Evolutionary conservation across 345 rosid genomes (phyloP), one percentile per base, ranked within the genome.

Genomic region (Hibiscus trionum): DNA sequence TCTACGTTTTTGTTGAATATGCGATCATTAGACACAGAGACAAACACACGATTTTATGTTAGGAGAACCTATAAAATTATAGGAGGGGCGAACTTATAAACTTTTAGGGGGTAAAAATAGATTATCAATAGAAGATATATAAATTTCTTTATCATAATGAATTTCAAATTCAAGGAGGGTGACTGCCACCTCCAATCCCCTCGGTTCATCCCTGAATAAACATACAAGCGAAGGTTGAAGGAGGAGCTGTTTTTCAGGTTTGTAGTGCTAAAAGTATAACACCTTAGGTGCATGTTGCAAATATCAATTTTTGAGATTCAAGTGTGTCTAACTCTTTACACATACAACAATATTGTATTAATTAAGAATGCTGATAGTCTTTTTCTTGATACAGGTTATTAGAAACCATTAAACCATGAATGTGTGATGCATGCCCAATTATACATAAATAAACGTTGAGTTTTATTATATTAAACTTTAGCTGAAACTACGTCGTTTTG

Each of bases 221-320:
- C 76, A 72, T 77, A 70, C 98, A 90, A 78, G 97, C 95, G 21
- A 88, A 87, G 79, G 87, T 87, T 49, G 74, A 87, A 64, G 97
- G 98, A 24, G 96, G 97, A 73, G 98, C 91, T 53, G 91, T 94
- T 72, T 91, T 94, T 65, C 96, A 91, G 97, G 97, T 93, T 80
- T 65, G 76, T 73, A 57, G 39, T 57, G 66, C 75, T 70, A 39
- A 64, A 57, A 58, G 17, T 60, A n/a, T 44, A 73, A 73, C 2
- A 31, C 29, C 53, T 56, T 5, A 10, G n/a, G 16, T 10, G 50
- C 62, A 8, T 75, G 60, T 35, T 61, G 62, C 8, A 9, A 37
- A 21, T 11, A 21, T 21, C 9, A 21, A 56, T 1, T 31, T 47
- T 70, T 58, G 35, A 47, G 7, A 37, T 46, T 74, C 64, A 74